phyloP scores from a whole-genome alignment of 352 stramenopile genomes.

The Pythium oligandrum region DNA sequence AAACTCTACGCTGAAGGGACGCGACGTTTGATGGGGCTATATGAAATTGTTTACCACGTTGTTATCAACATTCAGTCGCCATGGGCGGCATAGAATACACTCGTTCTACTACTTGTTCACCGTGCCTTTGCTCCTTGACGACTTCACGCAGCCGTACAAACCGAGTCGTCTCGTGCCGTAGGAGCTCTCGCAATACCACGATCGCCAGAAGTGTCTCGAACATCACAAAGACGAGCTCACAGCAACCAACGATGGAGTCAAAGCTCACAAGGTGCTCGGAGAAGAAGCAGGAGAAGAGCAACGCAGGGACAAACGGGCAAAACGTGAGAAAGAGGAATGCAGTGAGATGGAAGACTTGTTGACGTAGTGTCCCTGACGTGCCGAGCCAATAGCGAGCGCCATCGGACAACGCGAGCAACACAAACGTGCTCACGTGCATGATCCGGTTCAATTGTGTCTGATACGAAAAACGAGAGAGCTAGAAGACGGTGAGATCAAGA shows the following conservation, averaged over 20 bases:
- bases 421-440: slow-evolving; percentile 37
- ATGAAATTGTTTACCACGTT: no score
- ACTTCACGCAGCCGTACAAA: slow-evolving; percentile 50
- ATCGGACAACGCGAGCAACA: slow-evolving; percentile 41
- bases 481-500: slow-evolving; percentile 3
- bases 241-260: slow-evolving; percentile 30
- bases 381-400: slow-evolving; percentile 52
- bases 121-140: not conserved
- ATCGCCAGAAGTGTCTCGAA: slow-evolving; percentile 32
- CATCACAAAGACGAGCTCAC: slow-evolving; percentile 32
- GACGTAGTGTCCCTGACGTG: slow-evolving; percentile 45
- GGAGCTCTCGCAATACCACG: slow-evolving; percentile 42
- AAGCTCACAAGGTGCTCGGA: slow-evolving; percentile 47
- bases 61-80: no score
- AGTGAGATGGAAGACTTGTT: slow-evolving; percentile 59
- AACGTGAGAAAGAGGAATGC: slow-evolving; percentile 65
- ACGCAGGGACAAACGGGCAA: slow-evolving; percentile 47
- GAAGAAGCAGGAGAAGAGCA: slow-evolving; percentile 52
- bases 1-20: no score
- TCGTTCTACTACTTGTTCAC: no score
- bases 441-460: slow-evolving; percentile 32
- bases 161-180: slow-evolving; percentile 51
- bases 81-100: no score
- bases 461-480: slow-evolving; percentile 34
- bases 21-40: no score